Base-by-base conservation (phyloP, 768 basidiomycete species). In the Kwoniella botswanensis region DNA sequence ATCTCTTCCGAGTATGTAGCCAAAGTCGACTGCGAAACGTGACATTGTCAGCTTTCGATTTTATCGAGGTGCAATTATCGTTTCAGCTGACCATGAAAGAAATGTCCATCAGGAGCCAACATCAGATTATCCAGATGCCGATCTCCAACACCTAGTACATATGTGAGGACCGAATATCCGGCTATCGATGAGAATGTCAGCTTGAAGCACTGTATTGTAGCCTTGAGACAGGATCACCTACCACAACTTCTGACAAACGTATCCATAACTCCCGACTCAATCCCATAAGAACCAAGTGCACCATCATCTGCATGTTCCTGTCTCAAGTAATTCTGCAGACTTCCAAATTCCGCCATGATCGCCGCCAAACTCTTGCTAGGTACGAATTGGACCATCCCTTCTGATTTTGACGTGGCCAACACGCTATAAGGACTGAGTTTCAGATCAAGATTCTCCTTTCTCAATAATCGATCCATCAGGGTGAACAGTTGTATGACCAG, bases 401-500 rank as follows among this genome's bases (percentile, higher is more conserved):
- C 95, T 62, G 90, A 85, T 0, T 90, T 88, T 1, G 93, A 93
- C 0, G 96, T 98, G 18, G 97, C 96, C 21, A 99, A 85, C 1
- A 98, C 97, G 71, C 91, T 90, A 78, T 97, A 98, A n/a, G 74
- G 74, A 57, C 72, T 73, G 67, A 99, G 82, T 80, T 93, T 93
- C 68, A 98, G 85, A 80, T 98, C 97, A 63, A 99, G 83, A 81
- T 97, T 97, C 85, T 98, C 97, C 84, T 95, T 96, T 68, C 94
- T 86, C 71, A 98, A 84, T 26, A 99, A 84, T 59, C 92, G 88
- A 81, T 99, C 94, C 97, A 99, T 99, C 29, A 99, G 88, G 17
- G 94, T 97, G 83, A 99, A 95, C n/a, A 98, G 87, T 83, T 99
- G 97, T 61, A 98, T 91, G 29, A 98, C 95, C 46, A 99, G 89